phyloP scores from a whole-genome alignment of 768 basidiomycete species.

The Russula earlei region DNA sequence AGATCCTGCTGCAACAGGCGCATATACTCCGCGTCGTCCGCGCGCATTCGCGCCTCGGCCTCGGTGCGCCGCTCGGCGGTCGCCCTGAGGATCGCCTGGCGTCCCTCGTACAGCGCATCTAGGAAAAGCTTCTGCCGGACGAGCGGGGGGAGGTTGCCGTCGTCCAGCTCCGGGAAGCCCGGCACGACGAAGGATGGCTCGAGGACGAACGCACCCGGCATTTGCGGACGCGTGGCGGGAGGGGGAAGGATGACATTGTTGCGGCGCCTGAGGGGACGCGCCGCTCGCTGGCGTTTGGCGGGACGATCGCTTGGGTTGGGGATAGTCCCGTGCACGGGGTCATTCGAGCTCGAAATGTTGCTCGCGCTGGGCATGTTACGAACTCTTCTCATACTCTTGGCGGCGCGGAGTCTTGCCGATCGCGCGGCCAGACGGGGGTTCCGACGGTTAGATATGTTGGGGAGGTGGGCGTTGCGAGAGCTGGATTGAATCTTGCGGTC shows the following conservation, averaged over 20 bases:
- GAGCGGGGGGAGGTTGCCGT: not conserved
- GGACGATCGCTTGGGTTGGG: not conserved
- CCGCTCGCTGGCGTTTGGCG: not conserved
- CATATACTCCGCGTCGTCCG: not conserved
- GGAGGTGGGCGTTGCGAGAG: constrained; percentile 3
- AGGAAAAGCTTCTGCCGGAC: not conserved
- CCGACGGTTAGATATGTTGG: constrained; percentile 5
- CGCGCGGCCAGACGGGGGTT: constrained; percentile 4
- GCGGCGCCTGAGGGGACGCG: not conserved
- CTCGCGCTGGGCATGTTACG: not conserved
- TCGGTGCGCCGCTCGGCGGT: not conserved
- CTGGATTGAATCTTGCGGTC: not conserved
- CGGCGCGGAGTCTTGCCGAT: constrained; percentile 3
- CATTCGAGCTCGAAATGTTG: not conserved
- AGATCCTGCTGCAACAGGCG: not conserved
- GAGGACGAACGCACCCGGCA: not conserved
- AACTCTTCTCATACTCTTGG: not conserved
- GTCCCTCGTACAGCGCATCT: not conserved
- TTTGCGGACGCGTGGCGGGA: not conserved
- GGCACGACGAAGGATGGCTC: not conserved
- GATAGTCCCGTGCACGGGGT: not conserved
- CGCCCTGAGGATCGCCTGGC: not conserved
- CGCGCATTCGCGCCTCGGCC: not conserved
- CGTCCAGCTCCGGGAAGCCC: not conserved
- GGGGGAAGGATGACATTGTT: not conserved